Percentiles rank a stretch among this genome's conserved stretches.
These are phyloP conservation scores for Lachnum nothofagi DNA, from an alignment of 2,329 filamentous ascomycete genomes.

Conservation along the genomic window DNA sequence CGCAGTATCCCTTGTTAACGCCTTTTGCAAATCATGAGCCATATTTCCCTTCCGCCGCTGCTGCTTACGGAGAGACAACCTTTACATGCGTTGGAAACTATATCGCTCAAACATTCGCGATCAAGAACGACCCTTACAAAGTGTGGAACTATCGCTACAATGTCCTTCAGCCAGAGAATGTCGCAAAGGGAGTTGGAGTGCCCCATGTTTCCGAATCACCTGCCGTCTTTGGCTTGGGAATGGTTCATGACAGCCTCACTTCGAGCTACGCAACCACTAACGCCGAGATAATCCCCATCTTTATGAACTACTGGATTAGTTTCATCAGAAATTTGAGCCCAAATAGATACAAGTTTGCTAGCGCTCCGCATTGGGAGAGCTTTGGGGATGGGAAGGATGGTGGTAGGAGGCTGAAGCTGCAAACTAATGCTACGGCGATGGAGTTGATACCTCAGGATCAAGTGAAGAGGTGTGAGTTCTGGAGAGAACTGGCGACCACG, in stretches of 20 bases:
- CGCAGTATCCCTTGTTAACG: conserved; percentile 29
- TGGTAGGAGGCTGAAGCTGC: conserved; percentile 24
- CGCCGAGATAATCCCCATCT: conserved; percentile 29
- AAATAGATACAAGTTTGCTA: conserved; percentile 33
- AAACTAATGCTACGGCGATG: conserved; percentile 28
- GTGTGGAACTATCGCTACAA: conserved; percentile 47
- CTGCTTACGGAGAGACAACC: conserved; percentile 43
- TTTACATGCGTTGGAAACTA: conserved; percentile 43
- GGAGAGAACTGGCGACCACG: conserved; percentile 20
- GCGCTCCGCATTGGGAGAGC: conserved; percentile 30
- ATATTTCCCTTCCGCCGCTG: conserved; percentile 38
- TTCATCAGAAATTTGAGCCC: conserved; percentile 38
- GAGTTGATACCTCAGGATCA: conserved; percentile 25
- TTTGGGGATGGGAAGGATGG: conserved; percentile 19
- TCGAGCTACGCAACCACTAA: conserved; percentile 32
- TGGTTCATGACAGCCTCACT: conserved; percentile 30
- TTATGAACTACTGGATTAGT: conserved; percentile 41
- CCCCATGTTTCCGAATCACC: conserved; percentile 36
- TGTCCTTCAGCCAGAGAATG: conserved; percentile 36
- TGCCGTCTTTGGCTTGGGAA: conserved; percentile 36
- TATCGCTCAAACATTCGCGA: conserved; percentile 34
- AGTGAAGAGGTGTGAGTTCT: conserved; percentile 25
- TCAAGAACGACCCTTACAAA: conserved; percentile 31
- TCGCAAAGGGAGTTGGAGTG: conserved; percentile 35
- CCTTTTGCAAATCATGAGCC: conserved; percentile 31